Conservation (phyloP, 2,329 filamentous ascomycete species). For the Diplodia intermedia region DNA sequence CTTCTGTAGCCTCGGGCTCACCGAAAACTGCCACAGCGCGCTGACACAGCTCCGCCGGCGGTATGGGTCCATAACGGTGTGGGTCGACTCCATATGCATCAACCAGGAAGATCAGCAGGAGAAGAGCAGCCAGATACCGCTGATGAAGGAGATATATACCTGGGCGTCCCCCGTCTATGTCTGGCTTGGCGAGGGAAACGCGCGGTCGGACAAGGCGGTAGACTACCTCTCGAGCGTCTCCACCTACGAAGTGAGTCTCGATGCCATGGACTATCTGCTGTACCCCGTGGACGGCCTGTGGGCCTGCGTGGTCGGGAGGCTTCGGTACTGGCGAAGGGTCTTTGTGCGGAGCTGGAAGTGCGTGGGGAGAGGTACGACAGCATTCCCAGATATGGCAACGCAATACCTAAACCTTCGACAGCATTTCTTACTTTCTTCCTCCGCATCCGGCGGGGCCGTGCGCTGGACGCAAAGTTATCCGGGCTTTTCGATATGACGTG, state of each 20-base stretch:
- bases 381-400: background rate
- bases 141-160: slow-evolving; percentile 34
- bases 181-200: slow-evolving; percentile 33
- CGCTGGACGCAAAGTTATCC: no score
- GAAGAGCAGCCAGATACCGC: slow-evolving; percentile 24
- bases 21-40: background rate
- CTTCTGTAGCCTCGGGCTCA: background rate
- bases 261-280: background rate
- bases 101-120: slow-evolving; percentile 34
- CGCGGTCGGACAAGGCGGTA: background rate
- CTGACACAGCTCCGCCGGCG: background rate
- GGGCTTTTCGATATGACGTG: background rate
- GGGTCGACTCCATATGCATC: slow-evolving; percentile 36
- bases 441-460: background rate
- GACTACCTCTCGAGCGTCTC: background rate
- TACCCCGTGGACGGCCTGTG: background rate
- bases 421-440: background rate
- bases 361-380: background rate
- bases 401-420: background rate
- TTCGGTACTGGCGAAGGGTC: background rate
- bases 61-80: background rate
- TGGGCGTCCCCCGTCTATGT: slow-evolving; percentile 24
- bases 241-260: background rate
- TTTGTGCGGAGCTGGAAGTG: background rate
- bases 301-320: background rate